A percentile compares a stretch with the other conserved stretches of the same genome.
Conservation (phyloP, 768 basidiomycete genomes). For the Panus rudis region DNA sequence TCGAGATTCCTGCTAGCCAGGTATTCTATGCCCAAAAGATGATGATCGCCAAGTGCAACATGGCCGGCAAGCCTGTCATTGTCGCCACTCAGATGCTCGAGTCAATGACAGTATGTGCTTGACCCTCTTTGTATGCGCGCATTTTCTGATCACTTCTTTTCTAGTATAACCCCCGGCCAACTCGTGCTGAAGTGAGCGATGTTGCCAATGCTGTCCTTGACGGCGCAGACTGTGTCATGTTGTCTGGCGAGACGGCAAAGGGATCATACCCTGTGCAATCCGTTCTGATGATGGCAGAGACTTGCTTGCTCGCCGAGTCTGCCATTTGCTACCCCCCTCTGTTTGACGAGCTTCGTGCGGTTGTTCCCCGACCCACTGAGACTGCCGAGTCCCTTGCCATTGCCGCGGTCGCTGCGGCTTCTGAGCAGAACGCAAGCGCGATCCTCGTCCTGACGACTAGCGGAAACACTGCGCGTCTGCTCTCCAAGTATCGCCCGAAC, state of each 20-base stretch:
- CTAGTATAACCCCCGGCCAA: conserved; percentile 96
- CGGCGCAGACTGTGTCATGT: conserved; percentile 98
- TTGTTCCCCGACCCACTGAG: conserved; percentile 82
- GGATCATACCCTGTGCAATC: conserved; percentile 94
- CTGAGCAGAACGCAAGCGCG: conserved; percentile 91
- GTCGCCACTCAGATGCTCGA: conserved; percentile 99
- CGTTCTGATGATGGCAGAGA: conserved; percentile 99
- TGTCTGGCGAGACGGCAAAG: conserved; percentile 99
- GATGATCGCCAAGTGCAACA: conserved; percentile 99
- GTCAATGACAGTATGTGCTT: conserved; percentile 84
- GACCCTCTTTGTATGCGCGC: not conserved
- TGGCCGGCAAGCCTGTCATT: conserved; percentile 95
- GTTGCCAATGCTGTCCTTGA: conserved; percentile 99
- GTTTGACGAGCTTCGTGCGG: conserved; percentile 78
- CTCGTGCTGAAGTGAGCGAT: conserved; percentile 97
- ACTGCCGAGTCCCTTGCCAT: conserved; percentile 96
- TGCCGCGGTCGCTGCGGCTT: conserved; percentile 91
- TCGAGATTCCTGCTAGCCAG: conserved; percentile 98
- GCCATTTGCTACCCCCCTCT: conserved; percentile 93
- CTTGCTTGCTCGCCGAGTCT: conserved; percentile 91
- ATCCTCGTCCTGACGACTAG: conserved; percentile 96
- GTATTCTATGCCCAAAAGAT: conserved; percentile 99
- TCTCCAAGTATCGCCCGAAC: conserved; percentile 93
- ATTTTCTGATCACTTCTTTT: conserved; percentile 1
- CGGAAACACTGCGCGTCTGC: conserved; percentile 90